Conservation (phyloP, 306 rosid species). For the Cyamopsis tetragonoloba region DNA sequence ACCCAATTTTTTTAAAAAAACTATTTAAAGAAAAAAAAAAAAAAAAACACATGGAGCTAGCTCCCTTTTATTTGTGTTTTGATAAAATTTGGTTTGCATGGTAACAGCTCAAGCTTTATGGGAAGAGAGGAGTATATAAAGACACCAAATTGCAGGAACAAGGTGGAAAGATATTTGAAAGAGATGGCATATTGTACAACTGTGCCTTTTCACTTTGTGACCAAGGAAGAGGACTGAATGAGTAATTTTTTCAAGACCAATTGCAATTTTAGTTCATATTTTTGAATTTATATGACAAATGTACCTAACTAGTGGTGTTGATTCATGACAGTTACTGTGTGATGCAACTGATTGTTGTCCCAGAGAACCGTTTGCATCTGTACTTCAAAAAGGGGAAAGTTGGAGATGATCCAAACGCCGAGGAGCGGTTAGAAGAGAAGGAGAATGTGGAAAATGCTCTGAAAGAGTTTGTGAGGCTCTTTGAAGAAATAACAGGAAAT, state of each 20-base stretch:
- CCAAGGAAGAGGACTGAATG: slow-evolving; percentile 65
- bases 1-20: neutral
- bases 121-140: slow-evolving; percentile 73
- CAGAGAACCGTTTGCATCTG: slow-evolving; percentile 50
- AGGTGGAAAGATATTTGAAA: slow-evolving; percentile 66
- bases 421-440: slow-evolving; percentile 66
- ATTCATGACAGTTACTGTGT: slow-evolving; percentile 61
- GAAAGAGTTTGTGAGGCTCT: slow-evolving; percentile 62
- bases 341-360: slow-evolving; percentile 63
- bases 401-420: slow-evolving; percentile 70
- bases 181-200: slow-evolving; percentile 65
- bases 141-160: slow-evolving; percentile 64
- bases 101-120: slow-evolving; percentile 78
- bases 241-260: slow-evolving; percentile 40
- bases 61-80: neutral
- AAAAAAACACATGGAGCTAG: neutral
- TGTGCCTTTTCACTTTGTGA: slow-evolving; percentile 80
- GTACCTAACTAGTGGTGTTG: slow-evolving; percentile 3
- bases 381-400: slow-evolving; percentile 76
- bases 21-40: too few species aligned
- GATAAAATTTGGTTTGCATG: neutral
- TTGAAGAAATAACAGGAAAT: slow-evolving; percentile 74
- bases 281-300: neutral
- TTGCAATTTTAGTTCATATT: neutral
- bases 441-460: slow-evolving; percentile 49